Evolutionary conservation across 192 early-diverging fungal species (phyloP), one percentile per base, ranked within the genome.

Genomic region (Dissophora globulifera): DNA sequence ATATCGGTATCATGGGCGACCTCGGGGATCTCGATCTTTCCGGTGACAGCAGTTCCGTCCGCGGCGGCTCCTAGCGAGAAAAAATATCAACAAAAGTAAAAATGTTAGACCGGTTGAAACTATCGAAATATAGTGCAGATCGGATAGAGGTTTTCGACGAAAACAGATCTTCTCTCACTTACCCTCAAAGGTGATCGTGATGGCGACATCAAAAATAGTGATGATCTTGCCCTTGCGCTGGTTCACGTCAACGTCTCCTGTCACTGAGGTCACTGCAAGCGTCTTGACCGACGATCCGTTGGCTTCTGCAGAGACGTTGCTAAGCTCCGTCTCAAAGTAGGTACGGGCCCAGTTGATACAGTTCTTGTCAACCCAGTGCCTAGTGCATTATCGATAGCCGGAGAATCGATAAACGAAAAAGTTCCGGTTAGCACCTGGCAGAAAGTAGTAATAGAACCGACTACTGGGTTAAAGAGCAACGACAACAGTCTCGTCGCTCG

Each of bases 161-260:
- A n/a, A n/a, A n/a, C n/a, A n/a, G n/a, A n/a, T n/a, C n/a, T n/a
- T n/a, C n/a, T n/a, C n/a, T n/a, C n/a, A n/a, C 23, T 38, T 83
- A 85, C 87, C 89, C 45, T 75, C 61, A 92, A 95, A 99, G 22
- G 82, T 76, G 20, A 94, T 55, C 32, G 87, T 92, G 70, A 99
- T 76, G 23, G 82, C 83, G 12, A 99, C 82, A 63, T 97, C 97
- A 81, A 87, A 97, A 68, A 99, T 95, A 45, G 95, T 92, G 48
- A 99, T 95, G 38, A 99, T 82, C 78, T 94, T 93, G 31, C 96
- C 95, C 79, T 99, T 99, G 65, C 97, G 88, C 82, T 96, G 93
- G 83, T 95, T 97, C 64, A 99, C 82, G 47, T 97, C 94, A 10
- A 88, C 92, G 80, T 99, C 97, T 31, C 97, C 97, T 5, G 69